Percentiles rank a stretch among this genome's conserved stretches.
These are phyloP conservation scores for Aurinia saxatilis DNA, from an alignment of 345 rosid species.

Conservation along the genomic window DNA sequence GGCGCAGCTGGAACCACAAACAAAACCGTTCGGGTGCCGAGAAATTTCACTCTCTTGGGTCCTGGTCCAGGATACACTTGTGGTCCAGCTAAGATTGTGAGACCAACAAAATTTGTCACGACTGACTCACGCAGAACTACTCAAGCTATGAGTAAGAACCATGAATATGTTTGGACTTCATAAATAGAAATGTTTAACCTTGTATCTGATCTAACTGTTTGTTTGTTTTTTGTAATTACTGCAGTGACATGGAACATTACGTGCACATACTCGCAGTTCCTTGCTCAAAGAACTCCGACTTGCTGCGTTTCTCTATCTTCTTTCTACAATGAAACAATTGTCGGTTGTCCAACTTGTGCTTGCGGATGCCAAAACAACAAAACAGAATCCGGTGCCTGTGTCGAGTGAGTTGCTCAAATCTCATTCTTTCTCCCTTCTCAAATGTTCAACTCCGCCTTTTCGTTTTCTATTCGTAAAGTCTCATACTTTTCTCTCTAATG, in stretches of 20 bases:
- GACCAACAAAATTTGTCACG: conserved; percentile 52
- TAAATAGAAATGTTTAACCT: neutral
- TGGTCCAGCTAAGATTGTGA: conserved; percentile 66
- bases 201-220: neutral
- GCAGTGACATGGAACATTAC: conserved; percentile 99
- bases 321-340: conserved; percentile 74
- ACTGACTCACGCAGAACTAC: conserved; percentile 76
- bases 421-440: neutral
- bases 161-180: neutral
- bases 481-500: neutral
- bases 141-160: conserved; percentile 79
- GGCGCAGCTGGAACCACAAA: conserved; percentile 86
- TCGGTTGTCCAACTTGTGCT: conserved; percentile 71
- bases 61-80: conserved; percentile 98
- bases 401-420: conserved; percentile 41
- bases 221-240: neutral
- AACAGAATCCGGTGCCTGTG: conserved; percentile 45
- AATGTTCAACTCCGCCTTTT: neutral
- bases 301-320: conserved; percentile 93
- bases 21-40: conserved; percentile 69
- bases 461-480: neutral
- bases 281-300: conserved; percentile 76
- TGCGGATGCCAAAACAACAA: conserved; percentile 71
- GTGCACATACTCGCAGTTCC: conserved; percentile 86
- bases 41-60: conserved; percentile 67